phyloP scores from a whole-genome alignment of 2,329 filamentous ascomycete species.

The Podosphaera xanthii region DNA sequence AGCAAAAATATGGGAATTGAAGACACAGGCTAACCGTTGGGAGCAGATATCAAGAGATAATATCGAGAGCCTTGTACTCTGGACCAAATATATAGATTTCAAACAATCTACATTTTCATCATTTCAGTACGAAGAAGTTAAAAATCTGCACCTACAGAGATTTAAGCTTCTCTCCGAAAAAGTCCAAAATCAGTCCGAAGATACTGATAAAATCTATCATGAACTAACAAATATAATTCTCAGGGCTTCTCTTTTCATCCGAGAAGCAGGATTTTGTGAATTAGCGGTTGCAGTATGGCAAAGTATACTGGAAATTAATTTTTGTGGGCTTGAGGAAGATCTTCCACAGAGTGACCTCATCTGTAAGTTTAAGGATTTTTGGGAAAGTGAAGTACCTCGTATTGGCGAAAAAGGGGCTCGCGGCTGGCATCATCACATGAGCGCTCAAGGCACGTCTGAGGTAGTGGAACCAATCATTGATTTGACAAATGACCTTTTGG shows the following conservation, averaged over 20 bases:
- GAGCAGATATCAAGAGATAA: constrained; percentile 31
- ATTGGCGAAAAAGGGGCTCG: constrained; percentile 50
- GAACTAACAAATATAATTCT: constrained; percentile 47
- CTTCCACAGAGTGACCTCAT: constrained; percentile 5
- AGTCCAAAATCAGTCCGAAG: constrained; percentile 1
- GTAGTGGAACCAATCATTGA: constrained; percentile 8
- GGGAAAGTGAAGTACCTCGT: constrained; percentile 64
- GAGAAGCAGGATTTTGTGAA: constrained; percentile 59
- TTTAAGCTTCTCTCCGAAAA: constrained; percentile 22
- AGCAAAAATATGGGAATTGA: constrained; percentile 45
- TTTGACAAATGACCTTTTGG: constrained; percentile 5
- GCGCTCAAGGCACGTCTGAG: constrained; percentile 10
- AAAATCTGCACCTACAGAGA: constrained; percentile 34
- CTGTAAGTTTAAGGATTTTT: constrained; percentile 44
- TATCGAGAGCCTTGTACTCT: constrained; percentile 37
- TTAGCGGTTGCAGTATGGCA: constrained; percentile 66
- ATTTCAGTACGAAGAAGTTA: constrained; percentile 47
- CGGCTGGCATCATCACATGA: constrained; percentile 42
- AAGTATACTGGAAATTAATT: constrained; percentile 48
- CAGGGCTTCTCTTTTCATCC: constrained; percentile 48
- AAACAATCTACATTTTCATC: constrained; percentile 41
- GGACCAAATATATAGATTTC: constrained; percentile 52
- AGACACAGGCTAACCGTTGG: constrained; percentile 42
- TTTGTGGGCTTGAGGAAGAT: constrained; percentile 28
- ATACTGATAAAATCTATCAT: constrained; percentile 13